These are phyloP conservation scores for Pseudogymnoascus sp. DNA, from an alignment of 2,329 filamentous ascomycete genomes.

Conservation along the genomic window DNA sequence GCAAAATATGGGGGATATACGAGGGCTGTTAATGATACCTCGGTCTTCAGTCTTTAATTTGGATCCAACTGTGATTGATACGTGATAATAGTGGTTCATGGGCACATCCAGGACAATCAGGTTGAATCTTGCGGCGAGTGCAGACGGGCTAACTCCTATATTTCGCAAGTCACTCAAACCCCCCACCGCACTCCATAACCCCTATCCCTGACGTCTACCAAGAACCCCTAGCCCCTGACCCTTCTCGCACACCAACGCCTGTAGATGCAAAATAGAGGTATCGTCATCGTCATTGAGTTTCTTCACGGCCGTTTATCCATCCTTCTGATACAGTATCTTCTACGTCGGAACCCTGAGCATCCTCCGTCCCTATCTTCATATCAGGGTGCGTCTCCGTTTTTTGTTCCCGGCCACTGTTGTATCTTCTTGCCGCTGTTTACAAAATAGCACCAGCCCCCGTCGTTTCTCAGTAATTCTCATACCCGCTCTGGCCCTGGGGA, in stretches of 20 bases:
- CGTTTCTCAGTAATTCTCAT: not conserved
- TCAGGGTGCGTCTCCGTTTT: not conserved
- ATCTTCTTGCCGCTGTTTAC: not conserved
- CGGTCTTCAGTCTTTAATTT: not conserved
- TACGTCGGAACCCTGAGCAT: not conserved
- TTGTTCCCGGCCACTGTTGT: not conserved
- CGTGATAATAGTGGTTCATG: not conserved
- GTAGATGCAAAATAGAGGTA: slow-evolving; percentile 5
- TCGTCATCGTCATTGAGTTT: slow-evolving; percentile 6
- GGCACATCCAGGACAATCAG: not conserved
- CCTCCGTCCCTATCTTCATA: not conserved
- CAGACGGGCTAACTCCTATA: not conserved
- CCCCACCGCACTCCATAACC: not conserved
- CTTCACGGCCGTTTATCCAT: slow-evolving; percentile 5
- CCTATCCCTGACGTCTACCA: slow-evolving; percentile 4
- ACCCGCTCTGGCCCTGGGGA: slow-evolving; percentile 1
- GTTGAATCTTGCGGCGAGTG: not conserved
- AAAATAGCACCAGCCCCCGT: not conserved
- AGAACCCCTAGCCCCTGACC: not conserved
- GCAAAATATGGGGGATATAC: not conserved
- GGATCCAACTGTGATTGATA: not conserved
- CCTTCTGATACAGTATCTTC: not conserved
- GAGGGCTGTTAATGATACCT: slow-evolving; percentile 1
- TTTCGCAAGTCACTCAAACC: not conserved
- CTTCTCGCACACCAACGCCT: slow-evolving; percentile 3